A percentile compares a stretch with the other conserved stretches of the same genome.
These are phyloP conservation scores for Boletus patriciae DNA, from an alignment of 768 basidiomycete species.

Conservation along the genomic window DNA sequence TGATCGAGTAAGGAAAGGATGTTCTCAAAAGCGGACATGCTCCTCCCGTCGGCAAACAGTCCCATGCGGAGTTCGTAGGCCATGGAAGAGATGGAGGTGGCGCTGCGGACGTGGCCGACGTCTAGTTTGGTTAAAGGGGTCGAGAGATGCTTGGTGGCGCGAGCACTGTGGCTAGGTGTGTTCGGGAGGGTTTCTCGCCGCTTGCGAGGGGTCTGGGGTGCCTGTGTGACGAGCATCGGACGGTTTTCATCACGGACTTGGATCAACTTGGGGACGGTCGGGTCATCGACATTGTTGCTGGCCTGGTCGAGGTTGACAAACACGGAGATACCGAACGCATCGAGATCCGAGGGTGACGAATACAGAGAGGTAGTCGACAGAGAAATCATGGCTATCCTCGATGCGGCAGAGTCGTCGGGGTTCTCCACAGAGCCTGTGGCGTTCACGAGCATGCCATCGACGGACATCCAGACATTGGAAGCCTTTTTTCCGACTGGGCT, in stretches of 20 bases:
- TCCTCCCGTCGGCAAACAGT: constrained; percentile 26
- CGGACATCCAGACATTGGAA: constrained; percentile 26
- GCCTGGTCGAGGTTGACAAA: constrained; percentile 12
- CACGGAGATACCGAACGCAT: constrained; percentile 20
- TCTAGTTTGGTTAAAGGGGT: constrained; percentile 19
- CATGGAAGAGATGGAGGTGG: constrained; percentile 28
- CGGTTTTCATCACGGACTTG: constrained; percentile 3
- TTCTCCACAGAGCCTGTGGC: constrained; percentile 14
- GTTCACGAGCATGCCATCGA: constrained; percentile 18
- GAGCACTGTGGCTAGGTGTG: not conserved
- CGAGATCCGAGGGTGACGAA: constrained; percentile 17
- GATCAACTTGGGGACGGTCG: not conserved
- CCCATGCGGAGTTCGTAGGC: constrained; percentile 28
- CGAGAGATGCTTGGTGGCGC: constrained; percentile 14
- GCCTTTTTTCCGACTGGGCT: constrained; percentile 20
- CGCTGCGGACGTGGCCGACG: constrained; percentile 12
- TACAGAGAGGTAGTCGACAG: constrained; percentile 6
- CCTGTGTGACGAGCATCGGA: not conserved
- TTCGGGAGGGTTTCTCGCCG: constrained; percentile 17
- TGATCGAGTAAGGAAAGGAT: constrained; percentile 33
- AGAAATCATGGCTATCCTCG: not conserved
- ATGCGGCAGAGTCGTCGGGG: not conserved
- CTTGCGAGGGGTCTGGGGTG: constrained; percentile 3
- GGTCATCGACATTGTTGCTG: no score
- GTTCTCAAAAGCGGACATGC: constrained; percentile 24